Base-by-base conservation (phyloP, 352 stramenopile species). In the Pythium angustatum region DNA sequence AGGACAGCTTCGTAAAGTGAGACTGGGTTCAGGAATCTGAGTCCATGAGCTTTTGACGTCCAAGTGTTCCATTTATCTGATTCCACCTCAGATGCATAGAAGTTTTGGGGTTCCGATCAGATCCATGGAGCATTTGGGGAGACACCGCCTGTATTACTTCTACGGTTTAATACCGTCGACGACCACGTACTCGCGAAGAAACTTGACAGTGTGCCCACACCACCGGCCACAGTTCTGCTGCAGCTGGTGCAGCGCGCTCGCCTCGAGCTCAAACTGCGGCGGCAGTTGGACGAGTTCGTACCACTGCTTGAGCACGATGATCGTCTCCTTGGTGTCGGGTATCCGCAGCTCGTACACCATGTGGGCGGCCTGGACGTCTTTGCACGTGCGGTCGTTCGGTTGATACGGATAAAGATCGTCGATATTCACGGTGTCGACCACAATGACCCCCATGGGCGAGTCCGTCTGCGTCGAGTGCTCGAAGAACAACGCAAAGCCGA, bases 381-480 rank as follows among this genome's bases (percentile, higher is more conserved):
- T 58, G 15, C 58, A 53, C n/a, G 52, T 58, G 59, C 64, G 69
- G 40, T 77, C 43, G 2, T 34, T 17, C 19, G 62, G 62, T 2
- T 40, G 21, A 58, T 83, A 84, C 33, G 73, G 78, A 26, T 84
- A 74, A 33, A 87, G 43, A 28, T 79, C 73, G 61, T 87, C 72
- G 9, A 73, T 53, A 30, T 83, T 73, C 19, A 87, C 77, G 0
- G 43, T 62, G 40, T 82, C 69, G 9, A 66, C 58, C 10, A 70
- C 60, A n/a, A 79, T 51, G 26, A 84, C 51, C 6, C 61, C 78
- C 57, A 49, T 22, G 77, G 63, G 2, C 62, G 54, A 19, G 55
- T 53, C 5, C 28, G 43, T 19, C 34, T 48, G 4, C n/a, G 51
- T 27, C 48, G 49, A 38, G 38, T 76, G 27, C 19, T 27, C 14